Base-by-base conservation (phyloP, 768 basidiomycete species). In the Atractiella rhizophila region DNA sequence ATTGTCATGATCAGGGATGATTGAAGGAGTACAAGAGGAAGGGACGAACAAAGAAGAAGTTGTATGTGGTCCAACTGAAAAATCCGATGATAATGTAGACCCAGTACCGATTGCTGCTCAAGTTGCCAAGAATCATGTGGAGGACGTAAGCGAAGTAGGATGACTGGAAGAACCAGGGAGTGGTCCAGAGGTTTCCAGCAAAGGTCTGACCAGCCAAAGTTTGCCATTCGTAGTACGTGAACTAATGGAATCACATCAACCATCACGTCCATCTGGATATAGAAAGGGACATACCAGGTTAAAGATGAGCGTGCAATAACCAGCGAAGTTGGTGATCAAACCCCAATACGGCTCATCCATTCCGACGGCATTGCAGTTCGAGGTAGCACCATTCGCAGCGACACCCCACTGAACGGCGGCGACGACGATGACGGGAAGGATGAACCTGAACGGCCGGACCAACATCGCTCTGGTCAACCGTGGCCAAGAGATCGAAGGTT, bases 41-140 rank as follows among this genome's bases (percentile, higher is more conserved):
- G 18, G 7, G 8, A 27, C 45, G 15, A 18, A 47, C 45, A 32
- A 44, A 46, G 48, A 56, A 48, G 52, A 49, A 56, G 49, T 51
- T 54, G 53, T 52, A 55, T 21, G 53, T 53, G 4, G 44, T 42
- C 55, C 55, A 56, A 31, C 40, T 45, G 46, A 56, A 53, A 51
- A 53, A 53, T 46, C 39, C 50, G 32, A 56, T 35, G 23, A 50
- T 15, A 27, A 20, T 46, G 46, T 53, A 55, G 37, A 56, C 41
- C 55, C 55, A 56, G 52, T 54, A 54, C 15, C 55, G 42, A 44
- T 51, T 51, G 31, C 45, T 47, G 24, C 53, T 51, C 25, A 53
- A 45, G 47, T 54, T 53, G 39, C 53, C 54, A 37, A 56, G 50
- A 53, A 56, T 54, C 39, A 54, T 46, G 50, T 54, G 55, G 15